Conservation (phyloP, 371 early-diverging fungal genomes). For the Circinella umbellata region DNA sequence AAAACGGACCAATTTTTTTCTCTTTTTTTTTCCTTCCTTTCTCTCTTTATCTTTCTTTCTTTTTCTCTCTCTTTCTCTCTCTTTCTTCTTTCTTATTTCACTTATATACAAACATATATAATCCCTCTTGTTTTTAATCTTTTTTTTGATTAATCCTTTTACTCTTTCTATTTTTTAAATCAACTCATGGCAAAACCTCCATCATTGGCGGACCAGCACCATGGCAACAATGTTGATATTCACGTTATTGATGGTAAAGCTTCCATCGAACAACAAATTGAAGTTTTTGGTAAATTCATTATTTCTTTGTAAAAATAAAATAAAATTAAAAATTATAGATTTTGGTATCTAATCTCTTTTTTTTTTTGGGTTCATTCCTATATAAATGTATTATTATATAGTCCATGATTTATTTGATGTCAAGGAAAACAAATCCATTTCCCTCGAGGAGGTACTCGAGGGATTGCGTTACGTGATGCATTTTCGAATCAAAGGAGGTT, state of each 20-base stretch:
- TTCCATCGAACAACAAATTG: conserved; percentile 84
- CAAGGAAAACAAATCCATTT: conserved; percentile 72
- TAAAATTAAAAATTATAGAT: too few species aligned
- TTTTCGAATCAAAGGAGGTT: conserved; percentile 85
- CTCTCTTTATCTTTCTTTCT: background rate
- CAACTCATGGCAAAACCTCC: conserved; percentile 13
- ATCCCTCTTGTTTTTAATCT: too few species aligned
- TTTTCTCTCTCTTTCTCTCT: background rate
- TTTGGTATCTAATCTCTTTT: too few species aligned
- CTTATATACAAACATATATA: too few species aligned
- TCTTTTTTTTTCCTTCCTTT: too few species aligned
- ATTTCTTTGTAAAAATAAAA: conserved; percentile 8
- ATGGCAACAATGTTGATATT: conserved; percentile 42
- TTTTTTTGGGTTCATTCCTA: too few species aligned
- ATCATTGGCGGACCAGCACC: conserved; percentile 8
- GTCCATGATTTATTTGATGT: conserved; percentile 72
- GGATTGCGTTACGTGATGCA: conserved; percentile 95
- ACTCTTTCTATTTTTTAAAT: background rate
- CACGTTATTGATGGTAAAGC: conserved; percentile 63
- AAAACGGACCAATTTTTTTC: too few species aligned
- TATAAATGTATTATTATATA: too few species aligned
- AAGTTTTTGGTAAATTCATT: conserved; percentile 74
- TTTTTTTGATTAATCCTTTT: background rate
- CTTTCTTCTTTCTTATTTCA: background rate
- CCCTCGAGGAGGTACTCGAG: conserved; percentile 84